Evolutionary conservation across 768 basidiomycete species (phyloP).

Genomic region (Termitomyces sp.): DNA sequence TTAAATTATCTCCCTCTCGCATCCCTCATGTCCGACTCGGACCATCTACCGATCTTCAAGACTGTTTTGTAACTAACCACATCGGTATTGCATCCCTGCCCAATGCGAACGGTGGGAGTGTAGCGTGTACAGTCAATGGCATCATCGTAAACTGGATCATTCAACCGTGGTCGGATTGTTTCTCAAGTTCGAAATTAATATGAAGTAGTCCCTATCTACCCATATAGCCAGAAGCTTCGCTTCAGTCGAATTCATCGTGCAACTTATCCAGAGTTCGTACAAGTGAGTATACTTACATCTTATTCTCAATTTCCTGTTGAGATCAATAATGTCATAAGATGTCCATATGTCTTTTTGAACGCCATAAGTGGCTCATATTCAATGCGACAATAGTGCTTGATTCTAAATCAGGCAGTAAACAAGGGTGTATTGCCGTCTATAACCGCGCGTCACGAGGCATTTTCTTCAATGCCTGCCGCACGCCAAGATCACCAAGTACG

Average conservation of each 20-base stretch:
- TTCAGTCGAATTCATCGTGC: not conserved
- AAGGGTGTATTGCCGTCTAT: conserved; percentile 9
- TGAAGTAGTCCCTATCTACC: too few relatives aligned
- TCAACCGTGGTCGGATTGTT: too few relatives aligned
- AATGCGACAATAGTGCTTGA: too few relatives aligned
- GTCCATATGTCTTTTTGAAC: not conserved
- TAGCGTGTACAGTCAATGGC: not conserved
- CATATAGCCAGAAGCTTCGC: too few relatives aligned
- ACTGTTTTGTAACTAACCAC: too few relatives aligned
- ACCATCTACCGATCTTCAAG: too few relatives aligned
- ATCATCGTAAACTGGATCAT: not conserved
- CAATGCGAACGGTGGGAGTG: not conserved
- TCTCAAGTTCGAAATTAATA: too few relatives aligned
- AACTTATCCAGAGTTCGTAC: not conserved
- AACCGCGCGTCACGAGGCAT: conserved; percentile 43
- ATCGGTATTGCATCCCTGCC: not conserved
- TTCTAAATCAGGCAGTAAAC: not conserved
- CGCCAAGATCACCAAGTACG: conserved; percentile 68
- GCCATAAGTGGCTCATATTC: not conserved
- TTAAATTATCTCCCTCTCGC: too few relatives aligned
- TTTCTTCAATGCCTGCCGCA: conserved; percentile 66
- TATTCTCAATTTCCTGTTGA: not conserved
- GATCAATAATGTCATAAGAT: not conserved
- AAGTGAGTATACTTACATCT: not conserved
- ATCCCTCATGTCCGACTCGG: too few relatives aligned